Evolutionary conservation across 768 basidiomycete species (phyloP).

Genomic region (Auriscalpium vulgare): DNA sequence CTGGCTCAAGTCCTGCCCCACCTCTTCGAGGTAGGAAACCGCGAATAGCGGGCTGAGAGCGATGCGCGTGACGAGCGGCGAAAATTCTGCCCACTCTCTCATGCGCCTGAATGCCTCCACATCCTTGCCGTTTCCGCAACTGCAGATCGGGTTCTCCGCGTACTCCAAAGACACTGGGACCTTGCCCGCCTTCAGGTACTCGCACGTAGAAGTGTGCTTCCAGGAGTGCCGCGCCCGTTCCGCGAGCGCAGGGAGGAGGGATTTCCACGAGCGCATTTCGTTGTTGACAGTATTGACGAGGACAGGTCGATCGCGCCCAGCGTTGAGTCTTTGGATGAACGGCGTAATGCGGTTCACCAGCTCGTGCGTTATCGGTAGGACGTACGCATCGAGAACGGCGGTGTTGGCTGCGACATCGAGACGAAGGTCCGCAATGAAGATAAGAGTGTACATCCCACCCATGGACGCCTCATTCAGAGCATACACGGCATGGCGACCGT

Average conservation of each 20-base stretch:
- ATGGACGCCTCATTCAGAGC: neutral
- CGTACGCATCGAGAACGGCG: slow-evolving; percentile 40
- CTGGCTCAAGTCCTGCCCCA: slow-evolving; percentile 14
- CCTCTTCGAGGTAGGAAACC: slow-evolving; percentile 38
- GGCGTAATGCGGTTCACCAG: neutral
- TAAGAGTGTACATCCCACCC: slow-evolving; percentile 27
- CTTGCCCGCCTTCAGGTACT: slow-evolving; percentile 28
- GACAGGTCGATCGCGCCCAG: neutral
- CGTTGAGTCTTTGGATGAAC: neutral
- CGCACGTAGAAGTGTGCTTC: slow-evolving; percentile 41
- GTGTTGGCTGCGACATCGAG: slow-evolving; percentile 44
- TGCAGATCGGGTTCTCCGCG: slow-evolving; percentile 37
- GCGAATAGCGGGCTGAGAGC: slow-evolving; percentile 50
- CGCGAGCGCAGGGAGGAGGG: slow-evolving; percentile 39
- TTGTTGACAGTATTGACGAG: slow-evolving; percentile 19
- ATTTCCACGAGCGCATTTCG: slow-evolving; percentile 40
- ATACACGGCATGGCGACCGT: neutral
- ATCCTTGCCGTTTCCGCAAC: slow-evolving; percentile 44
- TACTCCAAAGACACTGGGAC: slow-evolving; percentile 34
- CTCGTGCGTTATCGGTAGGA: slow-evolving; percentile 30
- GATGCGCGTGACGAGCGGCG: slow-evolving; percentile 37
- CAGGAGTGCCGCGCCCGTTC: slow-evolving; percentile 46
- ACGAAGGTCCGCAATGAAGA: slow-evolving; percentile 40
- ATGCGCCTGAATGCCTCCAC: slow-evolving; percentile 28
- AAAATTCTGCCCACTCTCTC: slow-evolving; percentile 30